phyloP scores from a whole-genome alignment of 108 stramenopile species.

The Cyclostephanos tholiformis region DNA sequence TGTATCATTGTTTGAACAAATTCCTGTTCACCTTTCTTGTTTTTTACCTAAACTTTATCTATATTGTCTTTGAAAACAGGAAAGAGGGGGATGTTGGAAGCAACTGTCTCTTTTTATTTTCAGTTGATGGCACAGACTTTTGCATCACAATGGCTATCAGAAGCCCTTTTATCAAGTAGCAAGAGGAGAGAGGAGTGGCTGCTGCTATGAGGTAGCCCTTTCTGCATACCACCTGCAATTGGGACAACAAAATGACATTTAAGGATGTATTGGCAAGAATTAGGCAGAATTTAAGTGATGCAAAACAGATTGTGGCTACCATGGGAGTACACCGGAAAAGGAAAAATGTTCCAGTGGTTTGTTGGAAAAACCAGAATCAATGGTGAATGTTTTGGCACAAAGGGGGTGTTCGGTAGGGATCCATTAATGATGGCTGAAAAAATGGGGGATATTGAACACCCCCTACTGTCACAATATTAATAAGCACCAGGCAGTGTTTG shows the following conservation, averaged over 20 bases:
- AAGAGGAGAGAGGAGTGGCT: constrained; percentile 30
- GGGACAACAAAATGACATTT: constrained; percentile 22
- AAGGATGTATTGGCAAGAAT: neutral
- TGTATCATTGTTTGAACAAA: neutral
- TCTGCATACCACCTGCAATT: constrained; percentile 22
- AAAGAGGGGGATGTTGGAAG: neutral
- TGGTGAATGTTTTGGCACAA: neutral
- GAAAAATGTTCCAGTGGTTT: neutral
- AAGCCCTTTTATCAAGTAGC: constrained; percentile 5
- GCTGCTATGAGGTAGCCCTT: constrained; percentile 38
- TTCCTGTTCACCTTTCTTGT: neutral
- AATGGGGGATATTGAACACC: constrained; percentile 6
- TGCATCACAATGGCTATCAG: neutral
- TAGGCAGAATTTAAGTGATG: constrained; percentile 5
- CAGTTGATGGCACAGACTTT: constrained; percentile 11
- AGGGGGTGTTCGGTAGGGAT: neutral
- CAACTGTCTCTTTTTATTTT: constrained; percentile 8
- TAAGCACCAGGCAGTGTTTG: constrained; percentile 4
- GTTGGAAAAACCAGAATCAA: neutral
- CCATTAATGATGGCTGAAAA: neutral
- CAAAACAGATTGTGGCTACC: constrained; percentile 29
- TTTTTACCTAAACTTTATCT: neutral
- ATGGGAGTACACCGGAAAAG: neutral
- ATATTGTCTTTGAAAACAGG: constrained; percentile 18
- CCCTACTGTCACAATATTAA: constrained; percentile 2